Conservation (phyloP, 306 rosid genomes). For the Trichosanthes cucumerina region DNA sequence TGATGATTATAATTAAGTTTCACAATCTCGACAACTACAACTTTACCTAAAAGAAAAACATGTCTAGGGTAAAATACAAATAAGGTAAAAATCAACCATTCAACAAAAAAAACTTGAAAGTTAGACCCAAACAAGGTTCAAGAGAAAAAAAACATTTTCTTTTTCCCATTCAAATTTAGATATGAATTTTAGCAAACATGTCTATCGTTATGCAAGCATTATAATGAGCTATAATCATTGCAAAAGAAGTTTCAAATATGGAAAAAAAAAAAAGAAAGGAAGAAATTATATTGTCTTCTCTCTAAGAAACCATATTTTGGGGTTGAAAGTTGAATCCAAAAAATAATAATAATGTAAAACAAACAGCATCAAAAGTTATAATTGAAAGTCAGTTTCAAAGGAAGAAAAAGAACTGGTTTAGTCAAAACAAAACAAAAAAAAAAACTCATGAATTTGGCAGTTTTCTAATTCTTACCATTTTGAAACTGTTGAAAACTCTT, state of each 20-base stretch:
- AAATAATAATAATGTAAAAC: not conserved
- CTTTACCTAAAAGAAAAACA: no score
- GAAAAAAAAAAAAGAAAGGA: not conserved
- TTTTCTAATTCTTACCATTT: not conserved
- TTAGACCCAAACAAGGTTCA: not conserved
- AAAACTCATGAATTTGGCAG: not conserved
- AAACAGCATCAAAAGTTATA: not conserved
- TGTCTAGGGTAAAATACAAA: no score
- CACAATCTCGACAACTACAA: no score
- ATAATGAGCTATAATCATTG: not conserved
- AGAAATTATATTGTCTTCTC: no score
- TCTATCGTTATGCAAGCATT: not conserved
- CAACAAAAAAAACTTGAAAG: not conserved
- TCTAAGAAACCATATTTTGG: no score
- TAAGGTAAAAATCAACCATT: no score
- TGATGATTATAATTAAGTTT: no score
- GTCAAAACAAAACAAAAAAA: not conserved
- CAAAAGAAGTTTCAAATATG: not conserved
- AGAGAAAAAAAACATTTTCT: no score
- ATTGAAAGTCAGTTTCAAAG: slow-evolving; percentile 5
- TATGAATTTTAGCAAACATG: not conserved
- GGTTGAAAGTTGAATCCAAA: not conserved
- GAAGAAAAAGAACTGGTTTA: not conserved
- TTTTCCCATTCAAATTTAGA: not conserved
- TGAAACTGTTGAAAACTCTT: not conserved